A percentile compares a stretch with the other conserved stretches of the same genome.
Conservation (phyloP, 192 early-diverging fungal genomes). For the Podila minutissima region DNA sequence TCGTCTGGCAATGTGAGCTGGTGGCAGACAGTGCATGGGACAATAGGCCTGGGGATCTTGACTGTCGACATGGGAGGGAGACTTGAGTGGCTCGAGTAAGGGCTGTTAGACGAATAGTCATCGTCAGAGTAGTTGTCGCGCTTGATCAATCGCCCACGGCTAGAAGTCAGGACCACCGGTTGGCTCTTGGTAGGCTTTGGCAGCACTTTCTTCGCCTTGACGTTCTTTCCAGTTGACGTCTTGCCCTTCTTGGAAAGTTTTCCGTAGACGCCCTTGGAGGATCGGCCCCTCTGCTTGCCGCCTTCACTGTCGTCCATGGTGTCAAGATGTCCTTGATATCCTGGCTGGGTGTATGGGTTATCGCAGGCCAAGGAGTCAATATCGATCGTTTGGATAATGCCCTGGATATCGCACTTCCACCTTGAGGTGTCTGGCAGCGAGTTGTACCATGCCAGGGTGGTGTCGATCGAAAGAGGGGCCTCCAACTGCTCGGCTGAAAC, state of each 20-base stretch:
- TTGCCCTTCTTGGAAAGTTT: conserved; percentile 31
- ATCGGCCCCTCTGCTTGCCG: conserved; percentile 35
- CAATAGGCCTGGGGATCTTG: conserved; percentile 20
- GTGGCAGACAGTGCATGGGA: conserved; percentile 41
- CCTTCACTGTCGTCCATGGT: conserved; percentile 45
- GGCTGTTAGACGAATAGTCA: background rate
- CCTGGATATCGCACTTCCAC: conserved; percentile 47
- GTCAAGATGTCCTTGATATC: conserved; percentile 20
- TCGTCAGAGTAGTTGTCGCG: conserved; percentile 8
- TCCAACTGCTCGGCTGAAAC: conserved; percentile 35
- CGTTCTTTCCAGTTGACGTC: conserved; percentile 24
- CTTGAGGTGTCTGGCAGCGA: conserved; percentile 39
- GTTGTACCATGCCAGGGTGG: conserved; percentile 48
- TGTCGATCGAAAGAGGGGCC: conserved; percentile 44
- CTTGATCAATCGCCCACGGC: conserved; percentile 42
- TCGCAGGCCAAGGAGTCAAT: conserved; percentile 26
- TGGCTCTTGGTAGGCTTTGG: conserved; percentile 32
- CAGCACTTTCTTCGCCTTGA: conserved; percentile 43
- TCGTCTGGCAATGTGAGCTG: conserved; percentile 44
- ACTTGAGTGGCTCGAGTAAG: background rate
- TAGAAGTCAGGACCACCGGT: conserved; percentile 39
- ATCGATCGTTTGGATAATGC: conserved; percentile 49
- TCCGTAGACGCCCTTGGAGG: conserved; percentile 36
- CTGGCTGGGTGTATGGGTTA: conserved; percentile 30
- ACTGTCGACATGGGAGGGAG: background rate